Evolutionary conservation across 2,329 filamentous ascomycete species (phyloP), one percentile per base, ranked within the genome.

Genomic region (Fusarium pseudonygamai): DNA sequence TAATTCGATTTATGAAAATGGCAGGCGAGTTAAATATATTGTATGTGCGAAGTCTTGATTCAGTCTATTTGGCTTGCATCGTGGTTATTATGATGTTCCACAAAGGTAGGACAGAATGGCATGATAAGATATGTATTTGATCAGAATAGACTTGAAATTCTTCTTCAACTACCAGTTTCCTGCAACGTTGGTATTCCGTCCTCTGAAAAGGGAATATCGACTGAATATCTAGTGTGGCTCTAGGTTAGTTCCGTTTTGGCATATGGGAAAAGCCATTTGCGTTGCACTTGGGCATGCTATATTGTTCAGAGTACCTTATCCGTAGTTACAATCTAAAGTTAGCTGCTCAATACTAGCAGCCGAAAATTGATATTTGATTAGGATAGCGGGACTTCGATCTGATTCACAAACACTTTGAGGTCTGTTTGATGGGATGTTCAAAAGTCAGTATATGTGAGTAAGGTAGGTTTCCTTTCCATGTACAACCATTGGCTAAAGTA

Each of bases 351-450:
- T 13, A 15, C 15, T 20, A 2, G 16, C 16, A 24, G 28, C 28
- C 7, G 11, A 26, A 18, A 8, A 13, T n/a, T 3, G 1, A 34
- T 36, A 15, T 28, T 16, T 7, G 14, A 13, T n/a, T 4, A 4
- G 12, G 7, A 11, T 22, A n/a, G 15, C 6, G 6, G 8, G 55
- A 58, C 18, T 22, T 34, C 11, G 8, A 12, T 37, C 18, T 14
- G 6, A n/a, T n/a, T 22, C 4, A 22, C 34, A 58, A 26, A 36
- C 5, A 9, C 8, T 18, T 5, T 58, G 30, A 28, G 20, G 7
- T 40, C 20, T n/a, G 24, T 26, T 36, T n/a, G 24, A 12, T 24
- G 15, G 15, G 11, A 36, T 10, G 11, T 58, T 22, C 12, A 34
- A 11, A 18, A 58, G 8, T 20, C 40, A 20, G 8, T 32, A 12